Conservation (phyloP, 2,329 filamentous ascomycete genomes). For the Corinectria fuckeliana region DNA sequence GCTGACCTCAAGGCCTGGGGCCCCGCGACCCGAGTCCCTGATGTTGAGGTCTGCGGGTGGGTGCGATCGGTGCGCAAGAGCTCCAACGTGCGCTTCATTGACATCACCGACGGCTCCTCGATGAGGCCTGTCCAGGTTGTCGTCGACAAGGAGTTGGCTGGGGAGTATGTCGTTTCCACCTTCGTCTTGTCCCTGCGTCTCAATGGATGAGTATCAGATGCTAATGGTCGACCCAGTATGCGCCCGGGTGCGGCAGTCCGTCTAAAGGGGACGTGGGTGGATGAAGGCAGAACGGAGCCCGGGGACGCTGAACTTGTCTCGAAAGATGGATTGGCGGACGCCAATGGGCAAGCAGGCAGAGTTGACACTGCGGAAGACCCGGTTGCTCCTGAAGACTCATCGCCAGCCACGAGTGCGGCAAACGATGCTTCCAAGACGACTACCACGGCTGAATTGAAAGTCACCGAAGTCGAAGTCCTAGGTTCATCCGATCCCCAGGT, state of each 20-base stretch:
- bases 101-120: constrained; percentile 87
- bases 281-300: constrained; percentile 24
- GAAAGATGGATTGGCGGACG: constrained; percentile 3
- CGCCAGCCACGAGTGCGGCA: not conserved
- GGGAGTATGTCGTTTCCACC: constrained; percentile 64
- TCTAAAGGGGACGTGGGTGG: constrained; percentile 76
- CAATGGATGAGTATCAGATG: constrained; percentile 1
- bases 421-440: constrained; percentile 3
- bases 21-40: constrained; percentile 50
- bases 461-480: constrained; percentile 70
- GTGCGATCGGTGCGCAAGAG: constrained; percentile 86
- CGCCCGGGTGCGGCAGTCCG: constrained; percentile 82
- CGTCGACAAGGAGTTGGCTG: constrained; percentile 72
- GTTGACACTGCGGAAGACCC: constrained; percentile 1
- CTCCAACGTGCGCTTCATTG: constrained; percentile 82
- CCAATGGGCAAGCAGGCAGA: not conserved
- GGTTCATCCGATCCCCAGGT: constrained; percentile 83
- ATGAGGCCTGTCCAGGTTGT: constrained; percentile 81
- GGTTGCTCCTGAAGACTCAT: not conserved
- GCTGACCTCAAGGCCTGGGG: constrained; percentile 63
- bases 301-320: not conserved
- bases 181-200: not conserved
- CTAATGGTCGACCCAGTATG: constrained; percentile 62
- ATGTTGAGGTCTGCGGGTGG: constrained; percentile 75
- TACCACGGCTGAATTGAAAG: constrained; percentile 70